A percentile compares a stretch with the other conserved stretches of the same genome.
phyloP scores from a whole-genome alignment of 1,139 yeast species.

The Hemisphaericaspora xylofermentans region DNA sequence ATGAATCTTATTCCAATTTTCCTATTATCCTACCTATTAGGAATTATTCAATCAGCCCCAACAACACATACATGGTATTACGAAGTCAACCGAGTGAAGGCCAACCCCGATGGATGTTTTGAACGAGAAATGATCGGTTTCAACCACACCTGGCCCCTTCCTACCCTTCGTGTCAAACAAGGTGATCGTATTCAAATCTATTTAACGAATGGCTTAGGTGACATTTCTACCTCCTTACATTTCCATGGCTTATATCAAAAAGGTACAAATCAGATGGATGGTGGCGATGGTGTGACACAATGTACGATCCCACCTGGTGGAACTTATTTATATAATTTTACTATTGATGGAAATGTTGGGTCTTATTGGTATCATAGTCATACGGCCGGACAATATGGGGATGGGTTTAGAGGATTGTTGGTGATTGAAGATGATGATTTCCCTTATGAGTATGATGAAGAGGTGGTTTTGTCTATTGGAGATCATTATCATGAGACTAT shows the following conservation, averaged over 20 bases:
- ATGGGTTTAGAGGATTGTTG: conserved; percentile 74
- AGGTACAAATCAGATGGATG: conserved; percentile 66
- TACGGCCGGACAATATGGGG: conserved; percentile 72
- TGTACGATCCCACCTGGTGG: conserved; percentile 74
- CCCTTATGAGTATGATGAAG: conserved; percentile 62
- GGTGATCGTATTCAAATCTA: conserved; percentile 62
- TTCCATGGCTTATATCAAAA: conserved; percentile 75
- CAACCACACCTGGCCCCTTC: conserved; percentile 74
- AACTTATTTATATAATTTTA: conserved; percentile 63
- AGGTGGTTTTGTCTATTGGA: conserved; percentile 51
- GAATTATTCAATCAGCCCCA: conserved; percentile 31
- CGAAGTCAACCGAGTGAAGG: conserved; percentile 54
- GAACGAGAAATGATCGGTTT: conserved; percentile 59
- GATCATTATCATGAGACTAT: conserved; percentile 64
- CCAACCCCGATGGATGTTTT: conserved; percentile 63
- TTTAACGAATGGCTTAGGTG: conserved; percentile 56
- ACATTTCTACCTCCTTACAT: conserved; percentile 62
- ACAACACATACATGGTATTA: conserved; percentile 42
- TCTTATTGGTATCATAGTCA: conserved; percentile 87
- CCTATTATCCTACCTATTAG: conserved; percentile 5
- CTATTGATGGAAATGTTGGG: conserved; percentile 65
- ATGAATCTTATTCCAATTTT: conserved; percentile 7
- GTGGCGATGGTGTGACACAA: conserved; percentile 75
- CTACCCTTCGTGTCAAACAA: conserved; percentile 60
- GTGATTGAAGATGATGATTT: conserved; percentile 63